These are phyloP conservation scores for Ceratobasidium papillatum DNA, from an alignment of 1,284 basidiomycete genomes.

Conservation along the genomic window DNA sequence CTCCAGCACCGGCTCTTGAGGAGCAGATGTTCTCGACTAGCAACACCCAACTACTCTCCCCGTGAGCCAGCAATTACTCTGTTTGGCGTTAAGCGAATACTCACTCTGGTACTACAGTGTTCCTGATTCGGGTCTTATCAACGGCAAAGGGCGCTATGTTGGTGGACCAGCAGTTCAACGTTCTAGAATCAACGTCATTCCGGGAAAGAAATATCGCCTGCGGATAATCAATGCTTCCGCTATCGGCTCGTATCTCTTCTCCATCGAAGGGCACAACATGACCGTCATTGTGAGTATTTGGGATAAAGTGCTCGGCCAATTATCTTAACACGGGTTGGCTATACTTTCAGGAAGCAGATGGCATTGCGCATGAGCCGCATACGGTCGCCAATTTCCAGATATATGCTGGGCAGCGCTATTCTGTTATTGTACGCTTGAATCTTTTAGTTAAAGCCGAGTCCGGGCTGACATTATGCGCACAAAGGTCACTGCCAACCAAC, in stretches of 20 bases:
- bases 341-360: constrained; percentile 2
- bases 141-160: constrained; percentile 37
- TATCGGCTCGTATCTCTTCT: constrained; percentile 33
- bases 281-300: constrained; percentile 32
- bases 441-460: not conserved
- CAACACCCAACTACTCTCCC: constrained; percentile 19
- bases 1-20: constrained; percentile 9
- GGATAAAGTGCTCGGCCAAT: not conserved
- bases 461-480: not conserved
- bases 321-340: not conserved
- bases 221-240: constrained; percentile 76
- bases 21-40: constrained; percentile 17
- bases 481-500: constrained; percentile 24
- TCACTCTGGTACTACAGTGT: constrained; percentile 4
- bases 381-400: constrained; percentile 72
- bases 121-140: constrained; percentile 35
- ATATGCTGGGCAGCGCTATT: constrained; percentile 91
- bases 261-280: constrained; percentile 28
- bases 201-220: constrained; percentile 78
- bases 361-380: constrained; percentile 27
- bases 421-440: constrained; percentile 72
- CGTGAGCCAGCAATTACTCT: not conserved
- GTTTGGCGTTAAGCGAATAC: not conserved
- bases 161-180: constrained; percentile 13
- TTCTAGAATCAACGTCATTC: constrained; percentile 45